Percentiles rank a stretch among this genome's conserved stretches.
These are phyloP conservation scores for Syzygium aromaticum DNA, from an alignment of 345 rosid genomes.

Conservation along the genomic window DNA sequence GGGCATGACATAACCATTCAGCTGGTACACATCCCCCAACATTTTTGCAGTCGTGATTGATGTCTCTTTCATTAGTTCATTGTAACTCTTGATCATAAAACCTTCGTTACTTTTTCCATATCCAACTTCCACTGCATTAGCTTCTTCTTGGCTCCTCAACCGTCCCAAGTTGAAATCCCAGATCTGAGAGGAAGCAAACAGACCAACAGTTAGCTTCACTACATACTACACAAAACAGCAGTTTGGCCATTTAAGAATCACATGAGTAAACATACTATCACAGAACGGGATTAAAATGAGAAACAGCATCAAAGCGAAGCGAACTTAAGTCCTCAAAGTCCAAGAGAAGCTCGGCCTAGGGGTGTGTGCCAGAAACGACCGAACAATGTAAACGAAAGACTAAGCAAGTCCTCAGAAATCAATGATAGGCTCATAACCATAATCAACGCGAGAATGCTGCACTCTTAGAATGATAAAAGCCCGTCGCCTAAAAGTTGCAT, in stretches of 20 bases:
- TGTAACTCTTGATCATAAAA: conserved; percentile 41
- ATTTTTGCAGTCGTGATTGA: conserved; percentile 26
- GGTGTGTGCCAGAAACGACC: background rate
- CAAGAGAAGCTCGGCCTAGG: background rate
- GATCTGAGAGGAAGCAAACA: conserved; percentile 30
- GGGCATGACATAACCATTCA: conserved; percentile 17
- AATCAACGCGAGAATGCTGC: background rate
- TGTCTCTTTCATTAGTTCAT: conserved; percentile 35
- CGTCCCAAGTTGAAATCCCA: conserved; percentile 85
- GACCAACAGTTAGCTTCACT: background rate
- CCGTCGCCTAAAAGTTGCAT: background rate
- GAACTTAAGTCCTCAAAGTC: background rate
- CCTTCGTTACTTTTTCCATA: conserved; percentile 28
- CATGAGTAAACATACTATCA: background rate
- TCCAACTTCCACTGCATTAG: conserved; percentile 25
- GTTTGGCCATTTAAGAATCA: background rate
- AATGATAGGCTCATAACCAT: background rate
- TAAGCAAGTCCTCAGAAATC: background rate
- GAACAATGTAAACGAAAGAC: background rate
- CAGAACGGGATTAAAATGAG: background rate
- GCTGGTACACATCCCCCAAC: conserved; percentile 36
- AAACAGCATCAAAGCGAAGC: background rate
- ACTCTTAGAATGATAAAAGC: background rate
- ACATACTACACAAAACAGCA: background rate
- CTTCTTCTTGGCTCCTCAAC: conserved; percentile 37